Conservation (phyloP, 495 filamentous ascomycete species). For the Penicillium subrubescens region DNA sequence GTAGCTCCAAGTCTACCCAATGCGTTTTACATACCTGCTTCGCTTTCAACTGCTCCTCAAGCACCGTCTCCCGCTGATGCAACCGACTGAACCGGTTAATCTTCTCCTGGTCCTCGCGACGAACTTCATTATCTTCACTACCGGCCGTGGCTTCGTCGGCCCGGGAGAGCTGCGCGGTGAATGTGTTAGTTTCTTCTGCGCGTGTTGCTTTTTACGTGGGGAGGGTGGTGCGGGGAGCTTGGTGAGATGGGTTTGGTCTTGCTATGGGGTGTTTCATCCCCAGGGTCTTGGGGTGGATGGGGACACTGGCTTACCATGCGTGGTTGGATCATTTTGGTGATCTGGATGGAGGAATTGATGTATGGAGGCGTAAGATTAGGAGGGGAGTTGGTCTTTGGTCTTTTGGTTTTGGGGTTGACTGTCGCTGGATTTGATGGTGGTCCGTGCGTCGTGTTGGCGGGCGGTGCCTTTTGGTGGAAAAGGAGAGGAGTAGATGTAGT, state of each 20-base stretch:
- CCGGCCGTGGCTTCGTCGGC: constrained; percentile 77
- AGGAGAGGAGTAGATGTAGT: not conserved
- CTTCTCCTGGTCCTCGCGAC: constrained; percentile 95
- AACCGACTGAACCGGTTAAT: constrained; percentile 97
- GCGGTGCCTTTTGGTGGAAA: not conserved
- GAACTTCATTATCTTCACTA: constrained; percentile 83
- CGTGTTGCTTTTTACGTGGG: constrained; percentile 9
- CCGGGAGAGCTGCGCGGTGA: constrained; percentile 70
- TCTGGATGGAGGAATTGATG: constrained; percentile 1
- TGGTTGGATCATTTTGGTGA: constrained; percentile 43
- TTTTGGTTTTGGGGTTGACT: constrained; percentile 1
- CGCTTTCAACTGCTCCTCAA: constrained; percentile 79
- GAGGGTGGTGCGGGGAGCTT: constrained; percentile 2
- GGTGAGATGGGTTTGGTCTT: not conserved
- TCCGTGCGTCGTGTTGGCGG: constrained; percentile 18
- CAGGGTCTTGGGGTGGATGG: not conserved
- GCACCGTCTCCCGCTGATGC: constrained; percentile 75
- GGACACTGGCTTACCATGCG: constrained; percentile 40
- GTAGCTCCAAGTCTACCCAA: not conserved
- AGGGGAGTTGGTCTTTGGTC: not conserved
- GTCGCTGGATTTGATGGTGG: constrained; percentile 20
- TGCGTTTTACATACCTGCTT: constrained; percentile 67
- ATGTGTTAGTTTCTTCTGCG: not conserved
- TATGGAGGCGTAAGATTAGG: not conserved
- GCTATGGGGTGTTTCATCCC: not conserved